Base-by-base conservation (phyloP, 2,329 filamentous ascomycete genomes). In the Colletotrichum spinosum region DNA sequence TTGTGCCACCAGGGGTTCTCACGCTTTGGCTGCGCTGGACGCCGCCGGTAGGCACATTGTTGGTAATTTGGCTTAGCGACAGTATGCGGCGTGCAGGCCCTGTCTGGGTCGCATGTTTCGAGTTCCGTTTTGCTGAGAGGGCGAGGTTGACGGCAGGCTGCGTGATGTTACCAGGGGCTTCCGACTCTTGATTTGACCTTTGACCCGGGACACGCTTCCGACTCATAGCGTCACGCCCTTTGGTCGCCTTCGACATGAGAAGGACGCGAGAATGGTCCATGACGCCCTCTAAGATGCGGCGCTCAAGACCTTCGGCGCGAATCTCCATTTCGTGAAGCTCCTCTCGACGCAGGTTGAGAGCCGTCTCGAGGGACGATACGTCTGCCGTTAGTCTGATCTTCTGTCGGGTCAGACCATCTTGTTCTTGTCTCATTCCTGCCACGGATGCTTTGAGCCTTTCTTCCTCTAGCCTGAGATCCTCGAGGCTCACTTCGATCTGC, bases 241-340 rank as follows among this genome's bases (percentile, higher is more conserved):
- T 83, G 70, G 77, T 80, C 4, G 86, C 80, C 80, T 92, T 90
- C 70, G 88, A 83, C 82, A 96, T 92, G 63, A 98, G 86, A n/a
- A 97, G 84, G 34, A 95, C 90, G 7, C 95, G 91, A 17, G 95
- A 97, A 76, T 98, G 95, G 72, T 98, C 94, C 80, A 99, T 97
- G 68, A 98, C 93, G 34, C 95, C 94, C 70, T 98, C 95, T 38
- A 99, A 82, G 70, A 99, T 97, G 34, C 96, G 90, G 56, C 94
- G 92, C 80, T 99, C 96, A 33, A 99, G 84, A 4, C 89, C 88
- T 76, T 97, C 94, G 3, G 95, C 96, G 68, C 95, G 92, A 10
- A 86, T 83, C 76, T 98, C 95, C 92, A 99, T 97, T 34, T 92
- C 86, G 50, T 93, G 89, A 65, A 99, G 88, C 79, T 98, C 96